Percentiles rank a stretch among this genome's conserved stretches.
Evolutionary conservation across 2,329 filamentous ascomycete genomes (phyloP).

Genomic region (Ascosphaera apis): DNA sequence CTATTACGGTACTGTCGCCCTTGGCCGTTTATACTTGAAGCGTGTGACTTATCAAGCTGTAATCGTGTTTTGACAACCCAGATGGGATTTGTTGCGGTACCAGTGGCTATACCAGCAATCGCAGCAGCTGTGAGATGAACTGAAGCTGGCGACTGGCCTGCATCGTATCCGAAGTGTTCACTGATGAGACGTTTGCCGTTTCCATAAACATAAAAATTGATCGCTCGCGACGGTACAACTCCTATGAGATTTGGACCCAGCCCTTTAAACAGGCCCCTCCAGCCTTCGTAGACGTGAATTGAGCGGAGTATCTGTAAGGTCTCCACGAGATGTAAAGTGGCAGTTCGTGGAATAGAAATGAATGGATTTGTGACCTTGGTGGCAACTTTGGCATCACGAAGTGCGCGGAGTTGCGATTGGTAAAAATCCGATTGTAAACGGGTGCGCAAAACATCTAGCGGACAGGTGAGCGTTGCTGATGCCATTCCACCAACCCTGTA

Average conservation of each 20-base stretch:
- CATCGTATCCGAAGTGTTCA: conserved; percentile 31
- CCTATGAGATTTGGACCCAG: conserved; percentile 76
- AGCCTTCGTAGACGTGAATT: conserved; percentile 62
- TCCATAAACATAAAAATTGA: conserved; percentile 86
- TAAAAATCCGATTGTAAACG: conserved; percentile 88
- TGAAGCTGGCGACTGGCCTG: conserved; percentile 31
- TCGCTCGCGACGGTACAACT: conserved; percentile 69
- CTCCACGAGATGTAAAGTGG: conserved; percentile 54
- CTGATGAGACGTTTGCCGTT: conserved; percentile 72
- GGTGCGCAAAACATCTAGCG: conserved; percentile 84
- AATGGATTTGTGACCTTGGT: conserved; percentile 27
- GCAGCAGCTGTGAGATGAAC: conserved; percentile 62
- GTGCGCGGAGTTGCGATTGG: conserved; percentile 43
- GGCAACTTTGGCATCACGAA: conserved; percentile 27
- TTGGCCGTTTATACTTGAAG: conserved; percentile 21
- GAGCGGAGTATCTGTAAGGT: conserved; percentile 66
- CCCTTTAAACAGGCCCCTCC: conserved; percentile 77
- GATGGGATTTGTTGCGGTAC: conserved; percentile 83
- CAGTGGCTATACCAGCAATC: conserved; percentile 59
- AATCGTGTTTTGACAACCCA: conserved; percentile 89
- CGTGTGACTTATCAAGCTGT: conserved; percentile 72
- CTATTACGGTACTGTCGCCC: conserved; percentile 61
- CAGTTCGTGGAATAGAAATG: conserved; percentile 42
- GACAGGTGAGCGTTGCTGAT: conserved; percentile 74
- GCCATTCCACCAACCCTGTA: conserved; percentile 69